Evolutionary conservation across 2,329 filamentous ascomycete genomes (phyloP).

Genomic region (Ceratocystis cubensis): DNA sequence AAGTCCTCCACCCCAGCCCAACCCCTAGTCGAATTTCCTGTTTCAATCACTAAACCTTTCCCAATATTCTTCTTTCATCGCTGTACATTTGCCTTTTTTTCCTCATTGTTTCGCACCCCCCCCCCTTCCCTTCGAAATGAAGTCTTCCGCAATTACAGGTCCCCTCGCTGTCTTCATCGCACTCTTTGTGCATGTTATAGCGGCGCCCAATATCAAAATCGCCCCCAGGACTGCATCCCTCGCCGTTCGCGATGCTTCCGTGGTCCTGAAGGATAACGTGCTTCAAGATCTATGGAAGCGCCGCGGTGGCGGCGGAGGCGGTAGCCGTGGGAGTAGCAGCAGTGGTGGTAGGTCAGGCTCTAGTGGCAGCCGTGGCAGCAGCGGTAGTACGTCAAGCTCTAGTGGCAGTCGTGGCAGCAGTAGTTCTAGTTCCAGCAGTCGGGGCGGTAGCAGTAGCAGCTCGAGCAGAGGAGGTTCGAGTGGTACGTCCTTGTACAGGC

Average conservation of each 20-base stretch:
- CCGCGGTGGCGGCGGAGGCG: slow-evolving; percentile 46
- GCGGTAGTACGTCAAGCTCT: slow-evolving; percentile 19
- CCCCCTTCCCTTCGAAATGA: slow-evolving; percentile 3
- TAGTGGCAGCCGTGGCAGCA: slow-evolving; percentile 25
- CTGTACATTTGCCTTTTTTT: not conserved
- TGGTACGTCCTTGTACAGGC: not conserved
- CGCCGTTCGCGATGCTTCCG: not conserved
- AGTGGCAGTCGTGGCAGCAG: slow-evolving; percentile 24
- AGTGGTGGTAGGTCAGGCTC: no score
- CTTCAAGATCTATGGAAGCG: slow-evolving; percentile 39
- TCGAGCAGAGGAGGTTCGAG: not conserved
- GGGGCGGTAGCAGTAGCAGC: slow-evolving; percentile 22
- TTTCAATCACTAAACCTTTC: not conserved
- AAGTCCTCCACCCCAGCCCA: no score
- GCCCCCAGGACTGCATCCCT: not conserved
- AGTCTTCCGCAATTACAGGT: not conserved
- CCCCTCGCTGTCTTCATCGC: slow-evolving; percentile 11
- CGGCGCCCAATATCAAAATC: slow-evolving; percentile 23
- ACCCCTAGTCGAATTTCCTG: not conserved
- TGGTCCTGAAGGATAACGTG: not conserved
- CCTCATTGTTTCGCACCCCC: not conserved
- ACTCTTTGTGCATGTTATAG: slow-evolving; percentile 25
- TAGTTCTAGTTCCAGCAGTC: slow-evolving; percentile 23
- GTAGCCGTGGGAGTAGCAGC: slow-evolving; percentile 33
- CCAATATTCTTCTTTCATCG: not conserved